These are phyloP conservation scores for Lentinula detonsa DNA, from an alignment of 768 basidiomycete species.

Conservation along the genomic window DNA sequence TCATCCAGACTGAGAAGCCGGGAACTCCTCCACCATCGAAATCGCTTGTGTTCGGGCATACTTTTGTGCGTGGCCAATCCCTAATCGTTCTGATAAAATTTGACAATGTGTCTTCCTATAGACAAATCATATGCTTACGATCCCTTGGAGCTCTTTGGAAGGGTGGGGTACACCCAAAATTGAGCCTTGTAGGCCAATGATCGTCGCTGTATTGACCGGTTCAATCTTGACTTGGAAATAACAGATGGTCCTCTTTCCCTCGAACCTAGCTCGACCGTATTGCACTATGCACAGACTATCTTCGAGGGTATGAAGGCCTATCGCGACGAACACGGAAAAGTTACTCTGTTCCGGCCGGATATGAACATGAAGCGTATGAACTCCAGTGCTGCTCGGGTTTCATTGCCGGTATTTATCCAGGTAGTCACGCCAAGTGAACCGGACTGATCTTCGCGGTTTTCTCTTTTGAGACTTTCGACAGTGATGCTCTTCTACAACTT, in stretches of 20 bases:
- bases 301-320: conserved; percentile 98
- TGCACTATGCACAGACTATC: conserved; percentile 89
- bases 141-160: conserved; percentile 61
- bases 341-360: conserved; percentile 88
- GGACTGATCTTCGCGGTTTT: background rate
- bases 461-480: conserved; percentile 61
- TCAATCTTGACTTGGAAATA: background rate
- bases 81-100: conserved; percentile 1
- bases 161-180: conserved; percentile 88
- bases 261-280: conserved; percentile 73
- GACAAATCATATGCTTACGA: conserved; percentile 86
- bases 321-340: conserved; percentile 60
- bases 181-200: conserved; percentile 59
- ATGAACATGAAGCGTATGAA: conserved; percentile 99
- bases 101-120: conserved; percentile 15
- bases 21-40: conserved; percentile 59
- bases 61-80: conserved; percentile 52
- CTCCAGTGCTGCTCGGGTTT: conserved; percentile 69
- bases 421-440: background rate
- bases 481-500: conserved; percentile 64
- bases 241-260: conserved; percentile 67
- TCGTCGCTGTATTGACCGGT: background rate
- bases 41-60: conserved; percentile 76
- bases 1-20: conserved; percentile 44
- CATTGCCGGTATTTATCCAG: conserved; percentile 55